A percentile compares a stretch with the other conserved stretches of the same genome.
These are phyloP conservation scores for Pistacia atlantica DNA, from an alignment of 345 rosid genomes.

Conservation along the genomic window DNA sequence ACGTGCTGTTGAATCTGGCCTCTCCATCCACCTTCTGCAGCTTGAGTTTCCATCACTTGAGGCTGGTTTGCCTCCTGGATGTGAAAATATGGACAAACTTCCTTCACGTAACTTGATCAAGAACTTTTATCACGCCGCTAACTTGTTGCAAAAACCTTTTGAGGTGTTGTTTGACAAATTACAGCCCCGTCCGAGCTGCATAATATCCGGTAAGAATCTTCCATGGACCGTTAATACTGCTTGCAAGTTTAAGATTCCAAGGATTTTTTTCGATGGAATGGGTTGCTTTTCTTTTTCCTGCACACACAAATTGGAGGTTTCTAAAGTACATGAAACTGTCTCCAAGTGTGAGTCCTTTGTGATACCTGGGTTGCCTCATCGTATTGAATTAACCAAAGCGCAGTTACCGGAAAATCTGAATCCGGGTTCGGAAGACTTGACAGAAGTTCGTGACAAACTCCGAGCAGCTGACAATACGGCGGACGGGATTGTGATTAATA, in stretches of 20 bases:
- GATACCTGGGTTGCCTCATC: conserved; percentile 39
- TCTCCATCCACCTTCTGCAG: conserved; percentile 27
- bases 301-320: conserved; percentile 22
- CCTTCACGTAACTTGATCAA: conserved; percentile 32
- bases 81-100: conserved; percentile 45
- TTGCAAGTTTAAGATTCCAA: conserved; percentile 31
- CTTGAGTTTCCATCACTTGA: conserved; percentile 37
- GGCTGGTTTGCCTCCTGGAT: conserved; percentile 45
- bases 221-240: conserved; percentile 46
- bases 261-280: conserved; percentile 46
- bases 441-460: conserved; percentile 32
- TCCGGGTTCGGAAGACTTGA: conserved; percentile 10
- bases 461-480: conserved; percentile 32
- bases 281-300: conserved; percentile 37
- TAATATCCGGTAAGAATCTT: conserved; percentile 39
- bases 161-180: conserved; percentile 26
- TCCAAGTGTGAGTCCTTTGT: conserved; percentile 35
- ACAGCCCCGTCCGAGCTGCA: conserved; percentile 42
- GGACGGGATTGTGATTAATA: conserved; percentile 37
- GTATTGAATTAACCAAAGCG: conserved; percentile 28
- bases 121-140: conserved; percentile 31
- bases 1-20: conserved; percentile 28
- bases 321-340: conserved; percentile 26
- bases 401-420: conserved; percentile 44
- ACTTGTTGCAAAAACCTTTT: conserved; percentile 32